Percentiles rank a stretch among this genome's conserved stretches.
Conservation (phyloP, 2,329 filamentous ascomycete genomes). For the Hymenoscyphus fraxineus region DNA sequence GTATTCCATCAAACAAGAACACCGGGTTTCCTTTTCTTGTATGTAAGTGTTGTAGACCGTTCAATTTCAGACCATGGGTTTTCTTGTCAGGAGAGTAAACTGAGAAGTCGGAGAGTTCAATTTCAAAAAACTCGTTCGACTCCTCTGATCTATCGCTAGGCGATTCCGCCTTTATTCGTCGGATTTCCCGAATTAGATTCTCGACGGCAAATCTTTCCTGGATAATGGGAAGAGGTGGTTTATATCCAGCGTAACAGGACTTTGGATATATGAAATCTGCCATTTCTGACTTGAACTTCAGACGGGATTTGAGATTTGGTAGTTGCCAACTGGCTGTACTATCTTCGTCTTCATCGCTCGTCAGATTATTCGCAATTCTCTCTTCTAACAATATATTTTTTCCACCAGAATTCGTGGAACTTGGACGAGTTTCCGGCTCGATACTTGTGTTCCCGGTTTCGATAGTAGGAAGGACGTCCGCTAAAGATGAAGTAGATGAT, state of each 20-base stretch:
- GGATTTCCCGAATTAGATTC: constrained; percentile 11
- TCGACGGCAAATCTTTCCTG: constrained; percentile 18
- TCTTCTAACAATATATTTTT: neutral
- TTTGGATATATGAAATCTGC: constrained; percentile 15
- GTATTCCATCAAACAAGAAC: constrained; percentile 58
- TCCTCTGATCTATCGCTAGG: neutral
- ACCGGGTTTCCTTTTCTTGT: constrained; percentile 36
- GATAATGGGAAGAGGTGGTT: constrained; percentile 15
- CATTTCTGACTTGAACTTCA: neutral
- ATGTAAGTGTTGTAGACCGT: constrained; percentile 50
- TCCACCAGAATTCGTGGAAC: neutral
- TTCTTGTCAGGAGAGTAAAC: constrained; percentile 45
- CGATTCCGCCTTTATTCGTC: neutral
- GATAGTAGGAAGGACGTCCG: no score
- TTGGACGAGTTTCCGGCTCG: no score
- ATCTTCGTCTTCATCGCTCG: neutral
- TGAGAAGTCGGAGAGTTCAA: constrained; percentile 54
- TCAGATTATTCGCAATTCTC: neutral
- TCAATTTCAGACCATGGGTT: constrained; percentile 46
- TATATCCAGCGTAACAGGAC: constrained; percentile 16
- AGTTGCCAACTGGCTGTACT: neutral
- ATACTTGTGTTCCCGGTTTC: no score
- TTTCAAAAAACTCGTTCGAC: constrained; percentile 36
- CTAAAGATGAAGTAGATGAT: no score
- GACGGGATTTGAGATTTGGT: neutral